These are phyloP conservation scores for Scheffersomyces ergatensis DNA, from an alignment of 805 yeast genomes.

Conservation along the genomic window DNA sequence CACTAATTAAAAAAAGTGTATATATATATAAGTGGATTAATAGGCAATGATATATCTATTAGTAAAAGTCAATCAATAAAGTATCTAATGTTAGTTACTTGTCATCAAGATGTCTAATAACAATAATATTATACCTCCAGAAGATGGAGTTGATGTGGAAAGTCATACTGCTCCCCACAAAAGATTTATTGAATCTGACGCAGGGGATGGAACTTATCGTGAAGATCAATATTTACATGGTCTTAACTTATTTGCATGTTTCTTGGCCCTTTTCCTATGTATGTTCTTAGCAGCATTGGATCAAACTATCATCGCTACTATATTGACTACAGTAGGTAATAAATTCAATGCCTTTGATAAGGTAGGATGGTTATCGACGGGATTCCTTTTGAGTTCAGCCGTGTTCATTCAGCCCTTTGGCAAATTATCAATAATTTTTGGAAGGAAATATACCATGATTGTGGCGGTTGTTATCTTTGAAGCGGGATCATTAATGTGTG, in stretches of 20 bases:
- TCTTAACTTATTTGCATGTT: conserved; percentile 16
- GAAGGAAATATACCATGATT: conserved; percentile 23
- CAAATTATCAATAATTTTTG: conserved; percentile 29
- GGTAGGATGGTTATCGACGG: conserved; percentile 34
- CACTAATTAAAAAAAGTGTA: too few species aligned
- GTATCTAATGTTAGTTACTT: too few species aligned
- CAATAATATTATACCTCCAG: too few species aligned
- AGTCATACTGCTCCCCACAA: background rate
- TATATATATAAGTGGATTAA: too few species aligned
- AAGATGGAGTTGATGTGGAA: too few species aligned
- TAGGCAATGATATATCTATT: too few species aligned
- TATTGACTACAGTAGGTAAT: conserved; percentile 29
- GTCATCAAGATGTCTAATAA: too few species aligned
- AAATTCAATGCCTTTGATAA: conserved; percentile 28
- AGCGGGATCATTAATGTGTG: conserved; percentile 29
- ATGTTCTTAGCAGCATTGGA: conserved; percentile 33
- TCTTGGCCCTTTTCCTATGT: conserved; percentile 22
- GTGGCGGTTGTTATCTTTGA: conserved; percentile 17
- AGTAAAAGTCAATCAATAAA: too few species aligned
- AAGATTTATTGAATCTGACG: conserved; percentile 33
- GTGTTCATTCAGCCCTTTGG: conserved; percentile 33
- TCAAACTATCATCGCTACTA: conserved; percentile 34
- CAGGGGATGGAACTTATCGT: conserved; percentile 38
- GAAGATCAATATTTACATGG: conserved; percentile 35
- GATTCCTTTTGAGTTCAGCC: conserved; percentile 28